Percentiles rank a stretch among this genome's conserved stretches.
phyloP scores from a whole-genome alignment of 1,284 basidiomycete species.

The Chalciporus sp. region DNA sequence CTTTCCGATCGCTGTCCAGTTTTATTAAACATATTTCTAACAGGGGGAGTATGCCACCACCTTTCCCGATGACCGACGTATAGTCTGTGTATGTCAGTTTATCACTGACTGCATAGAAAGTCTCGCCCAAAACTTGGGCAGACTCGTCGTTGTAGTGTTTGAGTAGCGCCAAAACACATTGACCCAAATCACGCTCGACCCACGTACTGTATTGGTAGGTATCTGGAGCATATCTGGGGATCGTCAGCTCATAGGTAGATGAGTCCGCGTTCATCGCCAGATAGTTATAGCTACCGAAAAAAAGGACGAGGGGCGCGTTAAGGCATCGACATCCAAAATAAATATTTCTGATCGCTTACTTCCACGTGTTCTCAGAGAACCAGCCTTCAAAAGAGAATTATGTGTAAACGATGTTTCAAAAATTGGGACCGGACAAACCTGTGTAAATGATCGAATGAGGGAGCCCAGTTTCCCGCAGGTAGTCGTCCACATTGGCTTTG shows the following conservation, averaged over 20 bases:
- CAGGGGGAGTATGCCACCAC: constrained; percentile 7
- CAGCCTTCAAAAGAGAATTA: constrained; percentile 18
- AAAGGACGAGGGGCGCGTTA: too few relatives aligned
- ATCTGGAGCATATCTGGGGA: constrained; percentile 23
- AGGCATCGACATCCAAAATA: too few relatives aligned
- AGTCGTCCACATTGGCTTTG: too few relatives aligned
- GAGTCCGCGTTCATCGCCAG: constrained; percentile 7
- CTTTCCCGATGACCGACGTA: constrained; percentile 20
- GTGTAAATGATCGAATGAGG: constrained; percentile 28
- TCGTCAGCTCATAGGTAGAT: constrained; percentile 20
- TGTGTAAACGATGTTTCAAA: neutral
- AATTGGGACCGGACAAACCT: constrained; percentile 14
- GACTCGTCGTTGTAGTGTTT: constrained; percentile 31
- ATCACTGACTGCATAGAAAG: constrained; percentile 31
- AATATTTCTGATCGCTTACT: constrained; percentile 13
- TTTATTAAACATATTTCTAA: neutral
- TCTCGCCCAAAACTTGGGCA: constrained; percentile 22
- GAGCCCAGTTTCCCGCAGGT: constrained; percentile 6
- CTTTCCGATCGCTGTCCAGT: constrained; percentile 25
- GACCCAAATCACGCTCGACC: constrained; percentile 34
- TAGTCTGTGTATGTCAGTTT: constrained; percentile 27
- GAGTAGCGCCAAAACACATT: constrained; percentile 30
- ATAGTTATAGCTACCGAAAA: too few relatives aligned
- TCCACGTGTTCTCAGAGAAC: constrained; percentile 36
- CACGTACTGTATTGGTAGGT: constrained; percentile 28